These are phyloP conservation scores for Aspergillus pseudoglaucus DNA, from an alignment of 2,329 filamentous ascomycete genomes.

Conservation along the genomic window DNA sequence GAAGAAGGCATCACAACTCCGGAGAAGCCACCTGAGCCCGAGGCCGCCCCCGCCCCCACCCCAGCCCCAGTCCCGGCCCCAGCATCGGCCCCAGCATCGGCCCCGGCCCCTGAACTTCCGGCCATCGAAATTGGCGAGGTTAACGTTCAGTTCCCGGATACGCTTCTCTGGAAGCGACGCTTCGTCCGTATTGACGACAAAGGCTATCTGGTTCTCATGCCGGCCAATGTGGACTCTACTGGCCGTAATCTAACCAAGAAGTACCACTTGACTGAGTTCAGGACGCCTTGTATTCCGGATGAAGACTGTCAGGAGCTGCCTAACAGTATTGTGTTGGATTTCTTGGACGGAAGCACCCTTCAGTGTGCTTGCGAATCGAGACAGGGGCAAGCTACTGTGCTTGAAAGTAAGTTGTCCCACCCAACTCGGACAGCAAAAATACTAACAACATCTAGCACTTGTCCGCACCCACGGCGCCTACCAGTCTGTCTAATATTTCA, in stretches of 20 bases:
- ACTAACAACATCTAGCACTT: slow-evolving; percentile 28
- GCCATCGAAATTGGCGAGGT: slow-evolving; percentile 76
- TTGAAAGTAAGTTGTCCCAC: slow-evolving; percentile 40
- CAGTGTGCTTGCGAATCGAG: slow-evolving; percentile 58
- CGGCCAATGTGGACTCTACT: slow-evolving; percentile 56
- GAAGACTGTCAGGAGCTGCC: slow-evolving; percentile 88
- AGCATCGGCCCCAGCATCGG: slow-evolving; percentile 14
- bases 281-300: slow-evolving; percentile 71
- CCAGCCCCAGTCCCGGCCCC: slow-evolving; percentile 9
- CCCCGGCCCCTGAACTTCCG: slow-evolving; percentile 27
- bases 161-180: slow-evolving; percentile 90
- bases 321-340: slow-evolving; percentile 67
- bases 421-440: neutral
- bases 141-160: slow-evolving; percentile 96
- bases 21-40: slow-evolving; percentile 8
- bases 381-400: slow-evolving; percentile 46
- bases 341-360: slow-evolving; percentile 55
- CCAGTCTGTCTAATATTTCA: slow-evolving; percentile 10
- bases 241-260: slow-evolving; percentile 62
- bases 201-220: slow-evolving; percentile 75
- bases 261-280: slow-evolving; percentile 82
- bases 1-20: slow-evolving; percentile 16
- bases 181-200: slow-evolving; percentile 78
- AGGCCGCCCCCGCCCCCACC: slow-evolving; percentile 8
- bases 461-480: slow-evolving; percentile 34